These are phyloP conservation scores for Medicago ruthenica DNA, from an alignment of 306 rosid species.

Conservation along the genomic window DNA sequence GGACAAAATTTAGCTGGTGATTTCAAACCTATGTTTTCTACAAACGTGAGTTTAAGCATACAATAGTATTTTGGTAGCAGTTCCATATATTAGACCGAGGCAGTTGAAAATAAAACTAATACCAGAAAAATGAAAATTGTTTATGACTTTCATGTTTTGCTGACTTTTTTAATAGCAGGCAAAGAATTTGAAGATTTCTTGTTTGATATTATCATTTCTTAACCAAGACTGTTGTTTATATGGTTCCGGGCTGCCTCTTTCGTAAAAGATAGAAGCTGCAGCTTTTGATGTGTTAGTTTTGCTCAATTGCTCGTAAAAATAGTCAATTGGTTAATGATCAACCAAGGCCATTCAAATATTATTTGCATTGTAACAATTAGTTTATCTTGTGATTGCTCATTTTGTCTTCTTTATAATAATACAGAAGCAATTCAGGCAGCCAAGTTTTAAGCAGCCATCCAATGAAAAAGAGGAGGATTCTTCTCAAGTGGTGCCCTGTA, in stretches of 20 bases:
- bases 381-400: conserved; percentile 15
- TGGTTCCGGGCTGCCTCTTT: neutral
- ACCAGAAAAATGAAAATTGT: neutral
- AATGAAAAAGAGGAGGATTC: conserved; percentile 47
- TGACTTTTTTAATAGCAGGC: neutral
- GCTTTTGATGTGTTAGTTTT: conserved; percentile 5
- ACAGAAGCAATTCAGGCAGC: conserved; percentile 84
- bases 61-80: neutral
- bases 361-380: conserved; percentile 8
- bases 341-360: conserved; percentile 15
- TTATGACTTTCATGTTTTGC: conserved; percentile 9
- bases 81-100: neutral
- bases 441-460: conserved; percentile 44
- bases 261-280: conserved; percentile 3
- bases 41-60: neutral
- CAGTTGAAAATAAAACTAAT: neutral
- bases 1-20: neutral
- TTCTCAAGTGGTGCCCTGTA: conserved; percentile 38
- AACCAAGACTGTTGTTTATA: neutral
- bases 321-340: conserved; percentile 11
- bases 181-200: neutral
- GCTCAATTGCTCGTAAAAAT: neutral
- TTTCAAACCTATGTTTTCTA: neutral
- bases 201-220: neutral
- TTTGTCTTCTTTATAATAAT: conserved; percentile 42